Evolutionary conservation across 176 grass and related monocot genomes (phyloP).

Genomic region (Carex parvula): DNA sequence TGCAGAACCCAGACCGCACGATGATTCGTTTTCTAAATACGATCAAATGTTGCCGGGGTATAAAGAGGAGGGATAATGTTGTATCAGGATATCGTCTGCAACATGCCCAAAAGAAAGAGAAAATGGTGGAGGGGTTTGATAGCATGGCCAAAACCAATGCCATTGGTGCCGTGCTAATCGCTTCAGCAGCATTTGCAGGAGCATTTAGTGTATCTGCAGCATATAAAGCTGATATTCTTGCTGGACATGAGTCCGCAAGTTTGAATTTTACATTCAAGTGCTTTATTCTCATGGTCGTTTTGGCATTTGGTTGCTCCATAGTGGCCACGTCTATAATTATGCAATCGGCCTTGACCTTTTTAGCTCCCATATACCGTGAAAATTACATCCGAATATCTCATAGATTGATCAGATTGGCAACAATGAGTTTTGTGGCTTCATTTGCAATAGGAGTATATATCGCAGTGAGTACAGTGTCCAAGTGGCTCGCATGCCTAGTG

Average conservation of each 20-base stretch:
- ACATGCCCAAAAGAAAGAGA: background rate
- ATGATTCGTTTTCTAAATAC: too few species aligned
- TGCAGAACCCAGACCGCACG: too few species aligned
- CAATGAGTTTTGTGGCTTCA: background rate
- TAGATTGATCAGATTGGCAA: background rate
- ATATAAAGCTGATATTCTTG: background rate
- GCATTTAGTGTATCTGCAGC: background rate
- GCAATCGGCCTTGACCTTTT: background rate
- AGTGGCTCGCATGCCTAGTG: background rate
- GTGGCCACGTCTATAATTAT: background rate
- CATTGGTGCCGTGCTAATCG: background rate
- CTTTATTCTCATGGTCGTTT: background rate
- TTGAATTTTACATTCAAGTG: background rate
- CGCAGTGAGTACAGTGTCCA: background rate
- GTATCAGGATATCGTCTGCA: too few species aligned
- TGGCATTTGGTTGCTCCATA: background rate
- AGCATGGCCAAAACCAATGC: background rate
- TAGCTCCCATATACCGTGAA: background rate
- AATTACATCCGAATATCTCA: background rate
- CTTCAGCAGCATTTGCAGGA: conserved; percentile 5
- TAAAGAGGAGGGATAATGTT: too few species aligned
- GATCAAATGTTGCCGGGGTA: too few species aligned
- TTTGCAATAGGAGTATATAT: background rate
- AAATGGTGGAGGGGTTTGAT: background rate
- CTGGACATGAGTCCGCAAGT: background rate